Evolutionary conservation across 176 grass and related monocot species (phyloP), one percentile per base, ranked within the genome.

Genomic region (Chloris gayana): DNA sequence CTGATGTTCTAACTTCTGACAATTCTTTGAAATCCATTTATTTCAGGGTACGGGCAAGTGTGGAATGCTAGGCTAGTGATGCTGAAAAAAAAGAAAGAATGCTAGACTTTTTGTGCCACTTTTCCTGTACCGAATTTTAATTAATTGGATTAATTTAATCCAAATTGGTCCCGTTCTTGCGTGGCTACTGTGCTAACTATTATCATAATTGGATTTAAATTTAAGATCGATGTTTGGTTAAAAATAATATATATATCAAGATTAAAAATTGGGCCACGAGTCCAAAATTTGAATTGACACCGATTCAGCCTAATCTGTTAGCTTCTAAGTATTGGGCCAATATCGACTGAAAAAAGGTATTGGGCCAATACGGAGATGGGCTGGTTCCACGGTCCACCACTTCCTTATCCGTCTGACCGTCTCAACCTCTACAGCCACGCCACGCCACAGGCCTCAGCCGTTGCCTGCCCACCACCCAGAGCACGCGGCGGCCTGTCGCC

Each of bases 381-480:
- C 50, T 80, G 5, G 27, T 33, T n/a, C 25, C 64, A 67, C n/a
- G 27, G 49, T n/a, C 25, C 64, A 67, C n/a, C 21, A 30, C 12
- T 26, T 88, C 54, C 56, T 85, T 89, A 85, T 85, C 87, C 67
- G 70, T 80, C 54, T 71, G n/a, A n/a, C 19, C 83, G 42, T 50
- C 13, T 50, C 7, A 4, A 6, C 42, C 50, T 22, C 54, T 22
- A 57, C 54, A 57, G 54, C 54, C 22, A 57, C 51, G 54, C 22
- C 80, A 87, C 72, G 27, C 60, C 60, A 33, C 61, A 63, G 27
- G 60, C 26, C 26, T 17, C 58, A 61, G 58, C 49, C 72, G 27
- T 69, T 70, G 19, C 9, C 58, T 61, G 72, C 39, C 32, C 65
- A 41, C 73, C 79, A 42, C 79, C 58, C 73, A 65, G 39, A 84